A percentile compares a stretch with the other conserved stretches of the same genome.
phyloP scores from a whole-genome alignment of 129 eudicot genomes.

The Helianthus tuberosus region DNA sequence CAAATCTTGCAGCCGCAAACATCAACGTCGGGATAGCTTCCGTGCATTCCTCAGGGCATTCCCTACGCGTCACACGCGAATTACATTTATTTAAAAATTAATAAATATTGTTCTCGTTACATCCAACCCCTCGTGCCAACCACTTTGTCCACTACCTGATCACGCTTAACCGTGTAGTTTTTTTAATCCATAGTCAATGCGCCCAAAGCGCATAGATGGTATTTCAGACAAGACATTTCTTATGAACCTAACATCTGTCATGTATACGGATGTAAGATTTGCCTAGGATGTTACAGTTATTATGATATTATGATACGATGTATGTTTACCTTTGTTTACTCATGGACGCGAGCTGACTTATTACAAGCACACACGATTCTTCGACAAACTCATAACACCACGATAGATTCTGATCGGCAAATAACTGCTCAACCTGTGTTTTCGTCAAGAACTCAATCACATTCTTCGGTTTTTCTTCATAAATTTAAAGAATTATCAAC shows the following conservation, averaged over 20 bases:
- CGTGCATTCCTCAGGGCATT: slow-evolving; percentile 87
- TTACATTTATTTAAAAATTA: background rate
- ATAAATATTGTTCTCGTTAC: background rate
- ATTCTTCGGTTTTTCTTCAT: background rate
- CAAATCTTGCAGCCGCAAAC: slow-evolving; percentile 92
- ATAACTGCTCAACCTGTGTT: slow-evolving; percentile 90
- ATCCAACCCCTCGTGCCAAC: no score
- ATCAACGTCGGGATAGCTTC: slow-evolving; percentile 72
- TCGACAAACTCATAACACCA: slow-evolving; percentile 74
- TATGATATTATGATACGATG: no score
- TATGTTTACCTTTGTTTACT: slow-evolving; percentile 56
- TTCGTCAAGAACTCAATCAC: background rate
- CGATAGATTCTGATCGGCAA: slow-evolving; percentile 58
- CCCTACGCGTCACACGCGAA: slow-evolving; percentile 39
- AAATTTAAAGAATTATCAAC: background rate
- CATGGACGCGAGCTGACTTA: slow-evolving; percentile 56
- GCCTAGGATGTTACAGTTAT: no score
- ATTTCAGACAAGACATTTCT: no score
- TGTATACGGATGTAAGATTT: no score
- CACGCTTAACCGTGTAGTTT: no score
- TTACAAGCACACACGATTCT: slow-evolving; percentile 46
- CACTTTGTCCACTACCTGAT: no score
- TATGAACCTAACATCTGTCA: no score
- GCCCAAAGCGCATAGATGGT: no score
- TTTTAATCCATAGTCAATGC: no score